Conservation (phyloP, 75 land plant genomes). For the Isoetes taiwanensis region DNA sequence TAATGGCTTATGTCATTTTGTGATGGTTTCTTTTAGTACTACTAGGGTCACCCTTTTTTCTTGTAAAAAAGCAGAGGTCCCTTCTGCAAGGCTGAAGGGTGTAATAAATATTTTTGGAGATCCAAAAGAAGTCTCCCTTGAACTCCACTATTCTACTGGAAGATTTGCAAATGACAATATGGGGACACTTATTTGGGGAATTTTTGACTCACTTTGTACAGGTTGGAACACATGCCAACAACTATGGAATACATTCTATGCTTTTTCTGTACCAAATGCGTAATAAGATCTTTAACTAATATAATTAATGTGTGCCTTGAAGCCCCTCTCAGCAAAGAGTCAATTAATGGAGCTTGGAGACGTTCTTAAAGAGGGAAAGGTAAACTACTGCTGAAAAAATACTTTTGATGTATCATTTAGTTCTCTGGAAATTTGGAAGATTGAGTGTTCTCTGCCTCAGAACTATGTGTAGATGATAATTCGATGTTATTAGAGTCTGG, state of each 20-base stretch:
- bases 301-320: not conserved
- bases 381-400: too few relatives aligned
- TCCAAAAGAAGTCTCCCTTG: not conserved
- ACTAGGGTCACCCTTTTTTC: too few relatives aligned
- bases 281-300: not conserved
- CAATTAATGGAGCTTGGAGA: not conserved
- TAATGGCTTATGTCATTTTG: too few relatives aligned
- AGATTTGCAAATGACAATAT: slow-evolving; percentile 7
- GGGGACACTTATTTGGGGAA: not conserved
- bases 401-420: too few relatives aligned
- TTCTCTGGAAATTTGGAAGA: too few relatives aligned
- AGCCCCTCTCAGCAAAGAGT: slow-evolving; percentile 6
- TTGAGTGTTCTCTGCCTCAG: not conserved
- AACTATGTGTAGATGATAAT: not conserved
- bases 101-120: too few relatives aligned
- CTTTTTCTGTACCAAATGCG: not conserved
- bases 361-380: too few relatives aligned
- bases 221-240: slow-evolving; percentile 1
- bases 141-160: not conserved
- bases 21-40: too few relatives aligned
- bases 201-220: not conserved
- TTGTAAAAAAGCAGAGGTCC: too few relatives aligned
- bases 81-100: too few relatives aligned
- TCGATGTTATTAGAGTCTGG: not conserved
- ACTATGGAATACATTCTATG: too few relatives aligned